phyloP scores from a whole-genome alignment of 2,329 filamentous ascomycete genomes.

The Thyridium curvatum region DNA sequence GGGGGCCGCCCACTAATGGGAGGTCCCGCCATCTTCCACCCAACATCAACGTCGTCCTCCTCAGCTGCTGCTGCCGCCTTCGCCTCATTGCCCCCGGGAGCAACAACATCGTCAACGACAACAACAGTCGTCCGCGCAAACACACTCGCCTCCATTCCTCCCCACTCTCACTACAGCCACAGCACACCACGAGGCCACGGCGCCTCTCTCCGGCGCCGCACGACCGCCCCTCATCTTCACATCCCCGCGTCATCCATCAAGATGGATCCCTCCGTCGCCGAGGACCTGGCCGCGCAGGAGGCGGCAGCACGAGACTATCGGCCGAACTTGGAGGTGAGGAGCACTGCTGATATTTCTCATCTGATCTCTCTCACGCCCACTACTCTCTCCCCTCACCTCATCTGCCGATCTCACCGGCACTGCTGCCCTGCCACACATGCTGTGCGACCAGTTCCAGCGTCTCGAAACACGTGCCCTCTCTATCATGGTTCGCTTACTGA shows the following conservation, averaged over 20 bases:
- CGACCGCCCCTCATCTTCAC: slow-evolving; percentile 36
- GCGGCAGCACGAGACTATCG: slow-evolving; percentile 54
- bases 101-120: slow-evolving; percentile 10
- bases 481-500: too few relatives aligned
- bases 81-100: not conserved
- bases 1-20: too few relatives aligned
- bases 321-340: slow-evolving; percentile 47
- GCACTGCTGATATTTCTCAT: not conserved
- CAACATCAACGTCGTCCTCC: too few relatives aligned
- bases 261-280: slow-evolving; percentile 28
- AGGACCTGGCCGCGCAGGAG: slow-evolving; percentile 52
- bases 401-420: not conserved
- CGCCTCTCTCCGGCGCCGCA: too few relatives aligned
- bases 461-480: too few relatives aligned
- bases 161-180: too few relatives aligned
- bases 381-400: not conserved
- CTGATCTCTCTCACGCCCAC: not conserved
- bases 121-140: slow-evolving; percentile 3
- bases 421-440: too few relatives aligned
- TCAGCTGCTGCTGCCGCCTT: too few relatives aligned
- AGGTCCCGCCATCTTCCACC: too few relatives aligned
- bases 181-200: too few relatives aligned
- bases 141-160: too few relatives aligned
- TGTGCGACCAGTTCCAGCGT: too few relatives aligned
- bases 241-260: slow-evolving; percentile 29